Conservation (phyloP, 2,329 filamentous ascomycete genomes). For the Neofusicoccum sp. region DNA sequence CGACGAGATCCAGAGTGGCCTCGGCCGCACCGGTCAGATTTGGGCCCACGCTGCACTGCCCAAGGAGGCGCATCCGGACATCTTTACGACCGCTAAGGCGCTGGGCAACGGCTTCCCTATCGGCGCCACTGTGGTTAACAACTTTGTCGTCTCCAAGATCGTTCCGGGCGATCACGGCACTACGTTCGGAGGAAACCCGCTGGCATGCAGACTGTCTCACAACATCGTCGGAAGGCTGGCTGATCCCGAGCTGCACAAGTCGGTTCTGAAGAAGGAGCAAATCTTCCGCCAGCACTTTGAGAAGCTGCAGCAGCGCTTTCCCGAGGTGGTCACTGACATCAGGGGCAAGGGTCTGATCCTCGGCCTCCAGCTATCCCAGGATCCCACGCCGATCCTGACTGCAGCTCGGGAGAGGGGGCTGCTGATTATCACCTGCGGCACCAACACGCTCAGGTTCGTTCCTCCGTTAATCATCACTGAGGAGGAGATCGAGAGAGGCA, state of each 20-base stretch:
- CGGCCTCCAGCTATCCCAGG: constrained; percentile 77
- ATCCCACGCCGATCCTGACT: constrained; percentile 74
- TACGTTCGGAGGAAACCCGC: constrained; percentile 90
- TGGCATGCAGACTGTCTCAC: constrained; percentile 81
- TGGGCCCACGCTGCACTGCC: constrained; percentile 85
- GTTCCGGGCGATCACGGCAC: constrained; percentile 86
- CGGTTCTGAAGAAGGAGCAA: constrained; percentile 68
- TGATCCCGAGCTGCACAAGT: constrained; percentile 68
- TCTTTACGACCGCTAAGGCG: constrained; percentile 92
- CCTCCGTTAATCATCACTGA: constrained; percentile 81
- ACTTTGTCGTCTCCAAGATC: constrained; percentile 69
- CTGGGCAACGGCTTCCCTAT: constrained; percentile 96
- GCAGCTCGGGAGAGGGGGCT: constrained; percentile 86
- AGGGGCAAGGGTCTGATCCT: constrained; percentile 84
- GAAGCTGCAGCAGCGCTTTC: constrained; percentile 62
- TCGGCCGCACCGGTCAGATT: constrained; percentile 81
- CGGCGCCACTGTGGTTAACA: constrained; percentile 73
- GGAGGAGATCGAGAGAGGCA: constrained; percentile 75
- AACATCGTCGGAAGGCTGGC: constrained; percentile 80
- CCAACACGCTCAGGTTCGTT: constrained; percentile 89
- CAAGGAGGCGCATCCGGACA: constrained; percentile 83
- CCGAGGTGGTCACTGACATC: constrained; percentile 74
- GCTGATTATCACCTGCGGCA: constrained; percentile 88
- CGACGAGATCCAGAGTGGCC: constrained; percentile 96
- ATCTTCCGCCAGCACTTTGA: constrained; percentile 62